Conservation (phyloP, 345 rosid genomes). For the Pugionium cornutum region DNA sequence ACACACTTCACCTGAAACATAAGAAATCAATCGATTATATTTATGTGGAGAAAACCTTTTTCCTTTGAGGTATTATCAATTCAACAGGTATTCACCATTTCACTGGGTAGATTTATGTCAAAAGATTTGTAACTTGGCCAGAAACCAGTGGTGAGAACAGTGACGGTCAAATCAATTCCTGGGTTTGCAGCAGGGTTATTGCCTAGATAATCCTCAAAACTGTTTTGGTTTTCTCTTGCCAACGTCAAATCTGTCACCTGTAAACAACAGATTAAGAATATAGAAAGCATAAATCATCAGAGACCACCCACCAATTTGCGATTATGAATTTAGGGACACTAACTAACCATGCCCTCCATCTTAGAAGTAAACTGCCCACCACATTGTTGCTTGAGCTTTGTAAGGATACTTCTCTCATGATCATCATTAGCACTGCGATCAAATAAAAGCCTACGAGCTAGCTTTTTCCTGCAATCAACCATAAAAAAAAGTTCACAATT, state of each 20-base stretch:
- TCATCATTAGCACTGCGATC: conserved; percentile 55
- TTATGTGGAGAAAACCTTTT: not conserved
- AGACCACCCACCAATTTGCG: too few relatives aligned
- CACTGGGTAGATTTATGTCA: conserved; percentile 70
- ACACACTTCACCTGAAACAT: conserved; percentile 55
- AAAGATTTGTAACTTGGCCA: conserved; percentile 84
- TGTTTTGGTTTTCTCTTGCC: conserved; percentile 62
- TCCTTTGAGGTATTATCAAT: not conserved
- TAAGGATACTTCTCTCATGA: conserved; percentile 60
- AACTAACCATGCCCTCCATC: conserved; percentile 67
- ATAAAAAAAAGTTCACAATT: not conserved
- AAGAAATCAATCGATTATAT: too few relatives aligned
- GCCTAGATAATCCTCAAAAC: conserved; percentile 53
- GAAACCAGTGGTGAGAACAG: conserved; percentile 75
- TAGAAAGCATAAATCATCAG: not conserved
- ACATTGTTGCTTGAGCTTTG: conserved; percentile 56
- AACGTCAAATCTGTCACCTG: conserved; percentile 65
- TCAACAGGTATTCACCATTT: conserved; percentile 49
- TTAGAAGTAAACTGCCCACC: conserved; percentile 64
- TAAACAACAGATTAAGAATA: not conserved
- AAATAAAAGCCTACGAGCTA: conserved; percentile 62
- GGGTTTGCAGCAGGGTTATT: conserved; percentile 39
- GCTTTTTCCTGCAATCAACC: conserved; percentile 53
- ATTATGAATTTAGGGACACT: not conserved
- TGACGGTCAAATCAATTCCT: conserved; percentile 68